phyloP scores from a whole-genome alignment of 2,329 filamentous ascomycete species.

The Cladosporium sp. region DNA sequence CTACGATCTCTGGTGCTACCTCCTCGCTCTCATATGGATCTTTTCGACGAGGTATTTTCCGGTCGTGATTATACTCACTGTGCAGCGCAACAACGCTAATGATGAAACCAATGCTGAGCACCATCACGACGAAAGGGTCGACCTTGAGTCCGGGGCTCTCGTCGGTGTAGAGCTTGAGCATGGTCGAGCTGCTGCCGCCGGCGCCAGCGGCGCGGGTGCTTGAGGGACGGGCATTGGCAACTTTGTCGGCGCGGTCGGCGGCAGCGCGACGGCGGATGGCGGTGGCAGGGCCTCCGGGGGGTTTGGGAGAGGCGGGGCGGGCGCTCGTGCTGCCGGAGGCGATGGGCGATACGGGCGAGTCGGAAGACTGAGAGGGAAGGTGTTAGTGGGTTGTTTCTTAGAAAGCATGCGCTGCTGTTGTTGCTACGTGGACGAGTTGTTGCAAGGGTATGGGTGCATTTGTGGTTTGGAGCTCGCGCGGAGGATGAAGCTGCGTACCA shows the following conservation, averaged over 20 bases:
- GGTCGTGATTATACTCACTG: constrained; percentile 63
- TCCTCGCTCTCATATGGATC: background rate
- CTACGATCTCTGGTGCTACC: background rate
- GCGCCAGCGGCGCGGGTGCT: constrained; percentile 92
- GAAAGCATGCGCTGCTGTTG: background rate
- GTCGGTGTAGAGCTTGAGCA: constrained; percentile 98
- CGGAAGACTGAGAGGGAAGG: constrained; percentile 4
- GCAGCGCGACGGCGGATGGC: constrained; percentile 93
- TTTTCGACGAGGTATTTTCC: background rate
- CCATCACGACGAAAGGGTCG: constrained; percentile 94
- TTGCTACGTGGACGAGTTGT: background rate
- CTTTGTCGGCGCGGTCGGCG: constrained; percentile 95
- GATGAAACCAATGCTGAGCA: constrained; percentile 96
- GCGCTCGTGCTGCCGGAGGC: constrained; percentile 53
- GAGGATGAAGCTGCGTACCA: background rate
- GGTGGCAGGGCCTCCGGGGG: constrained; percentile 90
- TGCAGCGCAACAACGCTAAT: constrained; percentile 97
- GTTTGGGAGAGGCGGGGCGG: constrained; percentile 81
- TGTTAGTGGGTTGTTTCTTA: background rate
- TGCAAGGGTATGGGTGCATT: background rate
- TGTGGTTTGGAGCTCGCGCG: background rate
- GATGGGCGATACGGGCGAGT: constrained; percentile 12
- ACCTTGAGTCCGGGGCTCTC: constrained; percentile 97
- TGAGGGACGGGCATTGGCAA: constrained; percentile 87
- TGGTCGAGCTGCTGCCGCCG: constrained; percentile 94